Evolutionary conservation across 495 filamentous ascomycete species (phyloP), one percentile per base, ranked within the genome.

Genomic region (Copromyces sp.): DNA sequence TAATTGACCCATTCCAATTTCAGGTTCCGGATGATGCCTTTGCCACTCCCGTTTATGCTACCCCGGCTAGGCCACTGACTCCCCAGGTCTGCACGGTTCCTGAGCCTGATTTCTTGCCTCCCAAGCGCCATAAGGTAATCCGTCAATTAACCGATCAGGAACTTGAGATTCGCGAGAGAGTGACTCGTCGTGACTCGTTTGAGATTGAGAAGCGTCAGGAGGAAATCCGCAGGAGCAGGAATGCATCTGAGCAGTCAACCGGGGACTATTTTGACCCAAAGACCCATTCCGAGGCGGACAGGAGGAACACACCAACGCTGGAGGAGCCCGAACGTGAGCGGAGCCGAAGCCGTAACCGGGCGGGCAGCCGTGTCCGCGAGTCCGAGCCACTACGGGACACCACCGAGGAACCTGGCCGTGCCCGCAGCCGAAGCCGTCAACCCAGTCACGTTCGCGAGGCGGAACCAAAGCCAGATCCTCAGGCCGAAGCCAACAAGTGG

Each of bases 21-120:
- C 86, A 86, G 74, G 86, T 86, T 72, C 39, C 78, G 16, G 80
- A 84, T 68, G 83, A 85, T 76, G 84, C 84, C 65, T 87, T 86
- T 69, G 75, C 74, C 41, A 83, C 84, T 29, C 83, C 84, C 9
- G 68, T 71, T 8, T 71, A 77, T 70, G 73, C 75, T 38, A 82
- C 80, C n/a, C 84, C 80, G 40, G 75, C 72, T 70, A 75, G 76
- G 69, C 78, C 78, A 42, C 68, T 80, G 61, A 83, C 83, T 32
- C 86, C 79, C 76, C 1, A 77, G 71, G 77, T 88, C 40, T 75
- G 83, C 37, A 85, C 83, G 9, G 83, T 85, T 35, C 80, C 82
- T 17, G 85, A 83, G 68, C 85, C 86, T 17, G 76, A 82, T 69
- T 85, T 83, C 73, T 76, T 76, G 47, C 77, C 75, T 45, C 77